Evolutionary conservation across 331 rosid genomes (phyloP), one percentile per base, ranked within the genome.

Genomic region (Rhamnella rubrinervis): DNA sequence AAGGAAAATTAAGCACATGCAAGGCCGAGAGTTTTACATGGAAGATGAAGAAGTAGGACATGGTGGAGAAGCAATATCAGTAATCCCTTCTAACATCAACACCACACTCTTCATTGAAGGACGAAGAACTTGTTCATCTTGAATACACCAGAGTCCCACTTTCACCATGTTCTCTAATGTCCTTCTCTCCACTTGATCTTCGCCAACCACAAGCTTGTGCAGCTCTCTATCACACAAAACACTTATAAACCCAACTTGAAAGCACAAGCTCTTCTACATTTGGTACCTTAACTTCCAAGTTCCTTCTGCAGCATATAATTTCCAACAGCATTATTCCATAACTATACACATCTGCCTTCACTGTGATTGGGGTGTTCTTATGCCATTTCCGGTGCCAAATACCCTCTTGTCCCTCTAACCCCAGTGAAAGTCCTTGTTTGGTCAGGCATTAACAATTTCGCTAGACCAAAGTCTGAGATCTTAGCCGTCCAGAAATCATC

Each of bases 361-460:
- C 57, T 17, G 57, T 16, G 1, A 53, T 53, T 53, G 58, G 58
- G 19, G 20, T 20, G 23, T 53, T 53, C 58, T 53, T 53, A 10
- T 53, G 7, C 58, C 26, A 53, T 8, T 53, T n/a, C 58, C 1
- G 58, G 58, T 8, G 58, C 58, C 23, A 53, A 5, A 6, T 62
- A 62, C 21, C 66, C 66, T 17, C 50, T 62, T 38, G 50, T 62
- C 31, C 66, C 66, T 62, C 66, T 35, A 5, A 20, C 21, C 13
- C 26, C 20, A 13, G 66, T 62, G 6, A 62, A 39, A 35, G 66
- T 62, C 66, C 66, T 39, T 37, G 66, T 62, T 37, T 62, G 66
- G 39, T 62, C 66, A 38, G 66, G 66, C 66, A 62, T 62, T 62
- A 62, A 19, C 46, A 62, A 19, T 62, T 62, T 62, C n/a, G 66